Base-by-base conservation (phyloP, 495 filamentous ascomycete species). In the Daldinia childiae region DNA sequence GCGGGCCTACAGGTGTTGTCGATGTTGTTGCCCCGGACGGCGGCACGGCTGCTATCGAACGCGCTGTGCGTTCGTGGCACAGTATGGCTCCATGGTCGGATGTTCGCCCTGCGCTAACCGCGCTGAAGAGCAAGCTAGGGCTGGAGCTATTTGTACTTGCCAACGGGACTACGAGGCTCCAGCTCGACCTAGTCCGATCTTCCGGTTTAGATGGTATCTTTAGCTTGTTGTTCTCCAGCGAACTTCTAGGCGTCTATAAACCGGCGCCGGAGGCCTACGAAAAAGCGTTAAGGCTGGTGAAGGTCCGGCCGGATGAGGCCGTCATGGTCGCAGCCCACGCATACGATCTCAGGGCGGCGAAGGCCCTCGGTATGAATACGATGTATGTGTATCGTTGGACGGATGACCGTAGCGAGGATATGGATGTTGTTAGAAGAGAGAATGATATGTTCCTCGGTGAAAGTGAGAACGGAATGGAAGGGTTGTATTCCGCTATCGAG, bases 291-390 rank as follows among this genome's bases (percentile, higher is more conserved):
- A 54, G 81, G 38, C 69, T 85, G 24, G 75, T 87, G 9, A 79
- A 81, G 58, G 67, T 82, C 12, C 63, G 69, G 30, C 80, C 84
- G 0, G 78, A 83, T 19, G 81, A 88, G 68, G 79, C 79, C n/a
- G 83, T 87, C 3, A 75, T 83, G 76, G 84, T 87, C 14, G 86
- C 85, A 11, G 85, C 85, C 32, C 85, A 88, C 78, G 85, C 84
- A 15, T 87, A 84, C 75, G 86, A 87, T 68, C 55, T 85, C 4
- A 74, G 82, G 8, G 86, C 81, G 0, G 86, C 83, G 17, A 80
- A 78, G 70, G 71, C 55, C 7, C 72, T 74, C 26, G 85, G 86
- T 1, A 80, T 88, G 79, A 80, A 73, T 60, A 86, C 84, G 0
- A 67, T 84, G n/a, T 87, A 88, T 74, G 68, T 88, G 5, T 76